phyloP scores from a whole-genome alignment of 2,329 filamentous ascomycete species.

The Colletotrichum kahawae region DNA sequence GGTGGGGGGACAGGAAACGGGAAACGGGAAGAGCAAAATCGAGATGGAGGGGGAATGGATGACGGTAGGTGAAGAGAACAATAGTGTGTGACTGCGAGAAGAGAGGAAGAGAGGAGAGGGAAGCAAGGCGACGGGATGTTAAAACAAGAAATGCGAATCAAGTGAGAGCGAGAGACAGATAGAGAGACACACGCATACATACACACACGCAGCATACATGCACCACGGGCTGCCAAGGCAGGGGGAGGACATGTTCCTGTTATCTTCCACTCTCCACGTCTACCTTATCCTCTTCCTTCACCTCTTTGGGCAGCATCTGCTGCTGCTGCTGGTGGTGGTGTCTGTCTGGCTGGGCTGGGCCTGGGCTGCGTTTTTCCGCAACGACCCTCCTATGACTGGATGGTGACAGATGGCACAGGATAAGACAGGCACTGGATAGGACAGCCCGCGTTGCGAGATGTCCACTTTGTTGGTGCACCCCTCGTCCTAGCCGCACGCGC shows the following conservation, averaged over 20 bases:
- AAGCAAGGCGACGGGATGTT: neutral
- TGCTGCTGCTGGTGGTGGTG: neutral
- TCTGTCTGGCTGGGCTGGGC: neutral
- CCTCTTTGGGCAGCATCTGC: neutral
- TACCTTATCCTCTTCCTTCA: neutral
- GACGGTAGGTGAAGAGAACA: neutral
- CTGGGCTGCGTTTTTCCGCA: neutral
- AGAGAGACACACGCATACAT: neutral
- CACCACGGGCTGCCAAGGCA: constrained; percentile 13
- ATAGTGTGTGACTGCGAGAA: neutral
- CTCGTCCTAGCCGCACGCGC: constrained; percentile 7
- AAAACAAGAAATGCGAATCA: constrained; percentile 2
- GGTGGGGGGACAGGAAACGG: neutral
- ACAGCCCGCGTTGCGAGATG: constrained; percentile 1
- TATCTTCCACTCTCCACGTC: constrained; percentile 9
- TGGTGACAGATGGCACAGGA: neutral
- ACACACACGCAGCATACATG: neutral
- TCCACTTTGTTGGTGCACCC: constrained; percentile 17
- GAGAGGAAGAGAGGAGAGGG: neutral
- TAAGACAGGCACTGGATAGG: constrained; percentile 14
- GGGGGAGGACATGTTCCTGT: neutral
- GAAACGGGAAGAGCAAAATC: neutral
- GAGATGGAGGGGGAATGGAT: neutral
- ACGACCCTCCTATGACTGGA: constrained; percentile 10
- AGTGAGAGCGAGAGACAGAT: neutral